Conservation (phyloP, 2,329 filamentous ascomycete genomes). For the Sarocladium strictum region DNA sequence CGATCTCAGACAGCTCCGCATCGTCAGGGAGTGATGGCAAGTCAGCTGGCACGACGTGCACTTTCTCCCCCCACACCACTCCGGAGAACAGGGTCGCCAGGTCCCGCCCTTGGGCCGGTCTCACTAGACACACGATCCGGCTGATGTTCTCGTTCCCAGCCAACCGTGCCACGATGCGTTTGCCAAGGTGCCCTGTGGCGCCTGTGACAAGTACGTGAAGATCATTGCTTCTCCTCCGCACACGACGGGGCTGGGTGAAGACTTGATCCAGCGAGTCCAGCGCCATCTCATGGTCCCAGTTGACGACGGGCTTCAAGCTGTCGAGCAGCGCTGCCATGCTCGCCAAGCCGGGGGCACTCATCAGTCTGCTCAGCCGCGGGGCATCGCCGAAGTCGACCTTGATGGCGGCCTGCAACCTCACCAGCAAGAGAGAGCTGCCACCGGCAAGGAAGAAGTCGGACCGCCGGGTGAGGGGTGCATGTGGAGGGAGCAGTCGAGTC, state of each 20-base stretch:
- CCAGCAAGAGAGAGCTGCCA: constrained; percentile 8
- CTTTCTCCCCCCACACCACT: not conserved
- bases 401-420: constrained; percentile 4
- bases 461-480: not conserved
- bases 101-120: not conserved
- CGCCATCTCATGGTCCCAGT: constrained; percentile 1
- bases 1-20: not conserved
- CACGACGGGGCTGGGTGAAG: not conserved
- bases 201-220: not conserved
- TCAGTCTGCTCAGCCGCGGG: not conserved
- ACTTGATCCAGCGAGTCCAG: not conserved
- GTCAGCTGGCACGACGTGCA: not conserved
- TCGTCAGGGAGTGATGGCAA: not conserved
- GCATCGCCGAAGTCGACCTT: not conserved
- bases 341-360: not conserved
- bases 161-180: not conserved
- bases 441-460: constrained; percentile 9
- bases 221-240: not conserved
- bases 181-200: not conserved
- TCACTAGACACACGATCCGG: not conserved
- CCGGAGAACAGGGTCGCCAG: not conserved
- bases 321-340: not conserved
- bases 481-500: not conserved
- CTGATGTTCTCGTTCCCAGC: not conserved
- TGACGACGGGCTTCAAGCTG: not conserved